These are phyloP conservation scores for Galeopsis tetrahit DNA, from an alignment of 257 asterid species.

Conservation along the genomic window DNA sequence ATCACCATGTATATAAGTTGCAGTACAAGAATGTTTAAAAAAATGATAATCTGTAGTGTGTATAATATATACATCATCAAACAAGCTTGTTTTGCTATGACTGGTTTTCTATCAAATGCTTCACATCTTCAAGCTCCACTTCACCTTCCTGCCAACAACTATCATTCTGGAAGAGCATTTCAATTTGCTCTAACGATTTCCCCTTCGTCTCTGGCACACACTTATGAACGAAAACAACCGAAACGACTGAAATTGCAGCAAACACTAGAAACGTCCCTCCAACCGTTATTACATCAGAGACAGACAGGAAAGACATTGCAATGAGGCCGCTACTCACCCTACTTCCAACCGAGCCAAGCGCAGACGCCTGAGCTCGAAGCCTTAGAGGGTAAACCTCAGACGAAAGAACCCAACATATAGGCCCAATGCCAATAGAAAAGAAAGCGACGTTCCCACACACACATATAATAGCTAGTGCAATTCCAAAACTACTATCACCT, in stretches of 20 bases:
- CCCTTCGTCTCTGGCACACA: conserved; percentile 72
- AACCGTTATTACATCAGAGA: conserved; percentile 52
- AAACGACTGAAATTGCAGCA: conserved; percentile 55
- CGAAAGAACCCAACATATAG: conserved; percentile 70
- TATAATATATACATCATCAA: conserved; percentile 11
- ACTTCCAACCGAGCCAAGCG: conserved; percentile 63
- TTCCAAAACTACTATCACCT: conserved; percentile 33
- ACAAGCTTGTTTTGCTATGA: not conserved
- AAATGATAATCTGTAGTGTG: not conserved
- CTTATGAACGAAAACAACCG: conserved; percentile 54
- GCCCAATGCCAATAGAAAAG: conserved; percentile 76
- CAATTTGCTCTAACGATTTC: conserved; percentile 72
- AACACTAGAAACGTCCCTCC: conserved; percentile 68
- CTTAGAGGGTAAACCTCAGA: conserved; percentile 67
- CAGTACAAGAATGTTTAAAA: not conserved
- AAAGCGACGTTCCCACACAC: conserved; percentile 76
- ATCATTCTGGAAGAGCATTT: conserved; percentile 52
- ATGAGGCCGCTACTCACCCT: conserved; percentile 66
- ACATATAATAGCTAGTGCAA: conserved; percentile 44
- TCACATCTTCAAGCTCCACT: conserved; percentile 56
- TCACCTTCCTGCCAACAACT: conserved; percentile 41
- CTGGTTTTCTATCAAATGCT: conserved; percentile 49
- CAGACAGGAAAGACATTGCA: conserved; percentile 67
- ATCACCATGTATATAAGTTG: not conserved
- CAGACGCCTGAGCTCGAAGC: conserved; percentile 69